Conservation (phyloP, 495 filamentous ascomycete genomes). For the Articulospora tetracladia region DNA sequence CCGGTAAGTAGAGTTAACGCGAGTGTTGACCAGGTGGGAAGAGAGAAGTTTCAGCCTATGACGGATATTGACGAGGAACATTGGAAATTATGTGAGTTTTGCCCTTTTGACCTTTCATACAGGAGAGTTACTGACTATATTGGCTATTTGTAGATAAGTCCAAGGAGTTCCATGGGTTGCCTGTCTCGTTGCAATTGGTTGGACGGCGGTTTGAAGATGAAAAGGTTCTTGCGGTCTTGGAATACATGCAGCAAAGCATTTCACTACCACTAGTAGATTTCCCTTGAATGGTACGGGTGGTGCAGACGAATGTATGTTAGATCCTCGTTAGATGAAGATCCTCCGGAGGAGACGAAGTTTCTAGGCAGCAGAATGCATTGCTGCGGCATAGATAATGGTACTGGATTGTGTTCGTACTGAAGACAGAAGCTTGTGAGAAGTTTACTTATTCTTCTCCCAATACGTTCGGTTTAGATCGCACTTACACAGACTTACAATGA, state of each 20-base stretch:
- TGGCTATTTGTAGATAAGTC: conserved; percentile 29
- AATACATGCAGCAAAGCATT: conserved; percentile 6
- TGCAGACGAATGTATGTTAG: too few relatives aligned
- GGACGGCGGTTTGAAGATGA: conserved; percentile 44
- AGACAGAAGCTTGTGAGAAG: too few relatives aligned
- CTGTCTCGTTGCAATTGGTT: conserved; percentile 44
- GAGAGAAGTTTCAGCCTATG: conserved; percentile 7
- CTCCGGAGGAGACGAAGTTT: too few relatives aligned
- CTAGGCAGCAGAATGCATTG: too few relatives aligned
- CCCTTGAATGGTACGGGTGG: too few relatives aligned
- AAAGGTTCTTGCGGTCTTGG: conserved; percentile 36
- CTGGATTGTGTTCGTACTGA: too few relatives aligned
- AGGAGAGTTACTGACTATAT: not conserved
- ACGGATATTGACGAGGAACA: conserved; percentile 12
- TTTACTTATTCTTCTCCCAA: too few relatives aligned
- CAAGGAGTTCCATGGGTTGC: conserved; percentile 37
- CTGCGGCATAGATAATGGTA: too few relatives aligned
- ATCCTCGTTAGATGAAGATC: too few relatives aligned
- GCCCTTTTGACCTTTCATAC: conserved; percentile 8
- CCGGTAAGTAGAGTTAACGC: conserved; percentile 45
- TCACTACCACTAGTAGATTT: not conserved
- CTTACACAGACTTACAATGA: too few relatives aligned
- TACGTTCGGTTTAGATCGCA: too few relatives aligned
- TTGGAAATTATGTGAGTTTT: conserved; percentile 14
- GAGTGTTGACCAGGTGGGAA: conserved; percentile 25